Percentiles rank a stretch among this genome's conserved stretches.
Evolutionary conservation across 2,329 filamentous ascomycete species (phyloP).

Genomic region (Trichophaea hybrida): DNA sequence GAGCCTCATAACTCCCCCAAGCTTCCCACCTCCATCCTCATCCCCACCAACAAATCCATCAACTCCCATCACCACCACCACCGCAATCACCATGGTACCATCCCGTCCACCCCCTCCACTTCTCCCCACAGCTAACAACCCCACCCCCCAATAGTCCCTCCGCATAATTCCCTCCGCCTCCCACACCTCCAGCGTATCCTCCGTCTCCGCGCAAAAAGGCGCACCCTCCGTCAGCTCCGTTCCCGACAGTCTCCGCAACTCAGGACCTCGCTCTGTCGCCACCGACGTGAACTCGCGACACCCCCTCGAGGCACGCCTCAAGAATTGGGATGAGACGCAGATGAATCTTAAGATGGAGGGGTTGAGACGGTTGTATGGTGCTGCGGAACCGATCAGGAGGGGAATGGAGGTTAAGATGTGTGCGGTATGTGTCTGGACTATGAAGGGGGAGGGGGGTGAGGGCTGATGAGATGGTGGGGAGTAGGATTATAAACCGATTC

Average conservation of each 20-base stretch:
- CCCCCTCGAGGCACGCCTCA: slow-evolving; percentile 81
- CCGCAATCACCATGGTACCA: neutral
- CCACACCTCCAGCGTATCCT: slow-evolving; percentile 52
- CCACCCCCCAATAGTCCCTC: slow-evolving; percentile 49
- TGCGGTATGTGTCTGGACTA: slow-evolving; percentile 9
- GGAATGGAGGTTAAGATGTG: slow-evolving; percentile 93
- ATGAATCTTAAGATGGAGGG: slow-evolving; percentile 76
- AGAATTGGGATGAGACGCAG: slow-evolving; percentile 81
- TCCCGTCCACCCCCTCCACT: slow-evolving; percentile 5
- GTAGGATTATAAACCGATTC: slow-evolving; percentile 53
- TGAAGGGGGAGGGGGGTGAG: neutral
- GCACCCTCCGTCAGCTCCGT: slow-evolving; percentile 87
- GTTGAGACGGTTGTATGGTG: slow-evolving; percentile 73
- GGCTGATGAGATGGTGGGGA: slow-evolving; percentile 4
- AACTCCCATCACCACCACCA: neutral
- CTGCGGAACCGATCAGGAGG: slow-evolving; percentile 80
- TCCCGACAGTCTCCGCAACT: slow-evolving; percentile 81
- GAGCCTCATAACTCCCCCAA: neutral
- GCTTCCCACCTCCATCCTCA: neutral
- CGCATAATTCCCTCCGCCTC: slow-evolving; percentile 64
- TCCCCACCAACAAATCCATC: neutral
- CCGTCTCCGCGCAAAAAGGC: slow-evolving; percentile 42
- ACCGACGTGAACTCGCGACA: slow-evolving; percentile 53
- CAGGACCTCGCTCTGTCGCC: slow-evolving; percentile 42
- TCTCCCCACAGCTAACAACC: slow-evolving; percentile 9